phyloP scores from a whole-genome alignment of 2,329 filamentous ascomycete species.

The Trichophyton simii region DNA sequence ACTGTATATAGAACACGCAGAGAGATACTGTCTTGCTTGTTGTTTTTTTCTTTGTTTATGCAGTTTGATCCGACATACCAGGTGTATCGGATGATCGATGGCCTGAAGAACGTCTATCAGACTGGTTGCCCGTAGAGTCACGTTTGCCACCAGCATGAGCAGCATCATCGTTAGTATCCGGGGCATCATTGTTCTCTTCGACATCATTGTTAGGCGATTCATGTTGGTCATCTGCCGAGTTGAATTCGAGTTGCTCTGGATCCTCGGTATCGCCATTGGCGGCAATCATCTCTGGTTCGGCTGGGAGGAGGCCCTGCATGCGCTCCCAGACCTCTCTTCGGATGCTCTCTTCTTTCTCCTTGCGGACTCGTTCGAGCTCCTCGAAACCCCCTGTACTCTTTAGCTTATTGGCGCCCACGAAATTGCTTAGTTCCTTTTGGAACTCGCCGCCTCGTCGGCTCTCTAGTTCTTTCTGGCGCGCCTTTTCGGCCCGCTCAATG shows the following conservation, averaged over 20 bases:
- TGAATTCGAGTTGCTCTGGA: neutral
- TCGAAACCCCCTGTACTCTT: slow-evolving; percentile 95
- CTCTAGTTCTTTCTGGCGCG: slow-evolving; percentile 77
- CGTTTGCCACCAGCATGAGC: neutral
- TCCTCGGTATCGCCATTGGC: neutral
- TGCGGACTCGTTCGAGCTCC: slow-evolving; percentile 75
- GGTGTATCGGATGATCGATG: slow-evolving; percentile 9
- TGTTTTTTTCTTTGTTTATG: neutral
- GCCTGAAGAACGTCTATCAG: neutral
- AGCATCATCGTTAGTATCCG: neutral
- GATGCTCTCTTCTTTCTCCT: slow-evolving; percentile 75
- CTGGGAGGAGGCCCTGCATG: slow-evolving; percentile 36
- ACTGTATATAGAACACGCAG: neutral
- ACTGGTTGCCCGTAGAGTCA: neutral
- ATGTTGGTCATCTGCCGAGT: neutral
- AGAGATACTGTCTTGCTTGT: neutral
- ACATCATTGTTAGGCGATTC: neutral
- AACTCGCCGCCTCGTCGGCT: slow-evolving; percentile 61
- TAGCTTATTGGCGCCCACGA: slow-evolving; percentile 79
- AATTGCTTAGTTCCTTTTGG: slow-evolving; percentile 69
- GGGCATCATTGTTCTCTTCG: slow-evolving; percentile 1
- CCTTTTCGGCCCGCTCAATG: slow-evolving; percentile 91
- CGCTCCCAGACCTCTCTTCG: slow-evolving; percentile 58
- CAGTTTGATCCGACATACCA: slow-evolving; percentile 12
- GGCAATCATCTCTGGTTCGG: slow-evolving; percentile 19